Evolutionary conservation across 2,329 filamentous ascomycete genomes (phyloP), one percentile per base, ranked within the genome.

Genomic region (Diaporthe helianthi): DNA sequence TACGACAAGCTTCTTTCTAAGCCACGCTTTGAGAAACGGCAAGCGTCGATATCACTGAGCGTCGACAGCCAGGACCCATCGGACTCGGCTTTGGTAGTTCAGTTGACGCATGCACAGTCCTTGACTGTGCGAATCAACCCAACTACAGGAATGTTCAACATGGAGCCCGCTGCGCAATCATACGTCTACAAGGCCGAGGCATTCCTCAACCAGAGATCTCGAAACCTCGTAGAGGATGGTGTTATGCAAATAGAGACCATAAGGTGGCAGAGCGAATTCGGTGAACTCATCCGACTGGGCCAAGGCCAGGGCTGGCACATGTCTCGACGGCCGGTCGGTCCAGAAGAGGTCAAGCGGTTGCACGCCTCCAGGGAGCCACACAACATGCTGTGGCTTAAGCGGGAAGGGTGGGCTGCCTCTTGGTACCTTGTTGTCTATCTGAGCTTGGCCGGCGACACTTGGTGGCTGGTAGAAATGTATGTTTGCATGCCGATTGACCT

Each of bases 341-440:
- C 78, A 71, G 84, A 91, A 79, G 83, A 88, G 74, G 76, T 89
- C 58, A 87, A 89, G 71, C 68, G 68, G 22, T 31, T 71, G 8
- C 70, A 71, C 24, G 15, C 70, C 13, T 61, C 67, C 38, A 65
- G 65, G 55, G 70, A 91, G 65, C 83, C 89, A 64, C 85, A 89
- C 70, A 88, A 90, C 69, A 83, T 87, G 44, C 83, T 89, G 19
- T 92, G 94, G 81, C 90, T 97, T 72, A 88, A 86, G 74, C 90
- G 89, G 74, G 83, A 83, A 69, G 89, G 87, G n/a, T 97, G 94
- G 93, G 85, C 84, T 12, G 77, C 86, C 17, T 83, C 86, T 65
- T 97, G 93, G 92, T 88, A 90, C 72, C 81, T 97, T 47, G 89
- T 90, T 73, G 85, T 92, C 54, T 89, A 89, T 65, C 85, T 93